Base-by-base conservation (phyloP, 192 early-diverging fungal genomes). In the Backusella westeae region DNA sequence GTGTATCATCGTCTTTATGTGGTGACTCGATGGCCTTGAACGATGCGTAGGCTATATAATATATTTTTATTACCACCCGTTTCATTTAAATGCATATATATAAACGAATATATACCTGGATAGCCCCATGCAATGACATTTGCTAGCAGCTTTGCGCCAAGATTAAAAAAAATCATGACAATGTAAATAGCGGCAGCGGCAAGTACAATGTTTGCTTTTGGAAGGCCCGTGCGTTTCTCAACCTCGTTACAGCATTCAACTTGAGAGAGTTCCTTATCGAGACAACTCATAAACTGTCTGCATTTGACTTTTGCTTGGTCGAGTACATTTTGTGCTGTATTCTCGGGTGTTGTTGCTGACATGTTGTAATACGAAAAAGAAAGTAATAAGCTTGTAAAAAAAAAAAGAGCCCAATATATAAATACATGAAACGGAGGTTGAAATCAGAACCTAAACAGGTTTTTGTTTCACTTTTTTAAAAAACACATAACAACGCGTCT, bases 11-110 rank as follows among this genome's bases (percentile, higher is more conserved):
- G 5, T 85, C 85, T 77, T 89, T 95, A 66, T 87, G 88, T 0
- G 87, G 78, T 10, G 88, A 86, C 80, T 99, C 97, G 76, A 99
- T 91, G 23, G 96, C 97, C 78, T 94, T 91, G 87, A 98, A 94
- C 15, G 94, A 94, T 67, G 92, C 90, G 77, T 95, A 99, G n/a
- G 96, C 96, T 90, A 82, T 32, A 67, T 17, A 46, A 36, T 35
- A 38, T 9, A 66, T 75, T 14, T 46, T 12, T 36, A 32, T 26
- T 26, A 72, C 17, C 46, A 32, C 8, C 15, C n/a, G 8, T 32
- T 34, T 34, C 38, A 65, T 21, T 26, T 29, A 52, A 52, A 52
- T 19, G 5, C 46, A 52, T 6, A 15, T 6, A 0, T n/a, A 52
- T 32, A 52, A n/a, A 21, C 17, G n/a, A 53, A 53, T 52, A 53